A percentile compares a stretch with the other conserved stretches of the same genome.
Evolutionary conservation across 2,329 filamentous ascomycete genomes (phyloP).

Genomic region (Amylocarpus encephaloides): DNA sequence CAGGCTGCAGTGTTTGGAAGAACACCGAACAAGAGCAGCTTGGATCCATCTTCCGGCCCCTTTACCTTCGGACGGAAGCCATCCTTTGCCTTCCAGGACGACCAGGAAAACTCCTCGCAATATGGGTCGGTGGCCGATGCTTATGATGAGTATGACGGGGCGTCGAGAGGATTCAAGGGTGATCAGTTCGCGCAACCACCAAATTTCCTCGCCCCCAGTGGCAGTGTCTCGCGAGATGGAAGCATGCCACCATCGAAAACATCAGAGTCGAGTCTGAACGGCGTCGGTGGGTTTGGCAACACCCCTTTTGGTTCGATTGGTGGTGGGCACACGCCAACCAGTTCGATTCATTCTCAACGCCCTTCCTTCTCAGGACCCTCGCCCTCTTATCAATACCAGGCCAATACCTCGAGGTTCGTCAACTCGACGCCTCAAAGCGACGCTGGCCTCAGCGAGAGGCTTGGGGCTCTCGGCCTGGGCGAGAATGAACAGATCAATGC

Average conservation of each 20-base stretch:
- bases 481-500: slow-evolving; percentile 20
- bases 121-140: slow-evolving; percentile 17
- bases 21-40: slow-evolving; percentile 34
- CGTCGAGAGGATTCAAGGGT: slow-evolving; percentile 16
- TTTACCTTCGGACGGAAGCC: slow-evolving; percentile 34
- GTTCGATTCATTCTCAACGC: slow-evolving; percentile 43
- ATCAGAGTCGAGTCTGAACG: slow-evolving; percentile 37
- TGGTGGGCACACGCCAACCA: slow-evolving; percentile 36
- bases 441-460: slow-evolving; percentile 25
- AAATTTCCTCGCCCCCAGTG: slow-evolving; percentile 40
- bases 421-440: slow-evolving; percentile 23
- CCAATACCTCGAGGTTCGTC: slow-evolving; percentile 33
- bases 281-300: slow-evolving; percentile 19
- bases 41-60: slow-evolving; percentile 41
- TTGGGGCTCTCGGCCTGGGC: slow-evolving; percentile 23
- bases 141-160: slow-evolving; percentile 25
- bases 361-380: slow-evolving; percentile 39
- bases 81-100: slow-evolving; percentile 24
- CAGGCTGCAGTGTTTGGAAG: slow-evolving; percentile 33
- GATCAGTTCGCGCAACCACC: slow-evolving; percentile 32
- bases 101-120: slow-evolving; percentile 28
- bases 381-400: slow-evolving; percentile 42
- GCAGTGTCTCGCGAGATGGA: slow-evolving; percentile 44
- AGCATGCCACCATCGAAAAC: slow-evolving; percentile 52
- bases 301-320: slow-evolving; percentile 27